Percentiles rank a stretch among this genome's conserved stretches.
phyloP scores from a whole-genome alignment of 805 yeast species.

The Wickerhamomyces ciferrii region DNA sequence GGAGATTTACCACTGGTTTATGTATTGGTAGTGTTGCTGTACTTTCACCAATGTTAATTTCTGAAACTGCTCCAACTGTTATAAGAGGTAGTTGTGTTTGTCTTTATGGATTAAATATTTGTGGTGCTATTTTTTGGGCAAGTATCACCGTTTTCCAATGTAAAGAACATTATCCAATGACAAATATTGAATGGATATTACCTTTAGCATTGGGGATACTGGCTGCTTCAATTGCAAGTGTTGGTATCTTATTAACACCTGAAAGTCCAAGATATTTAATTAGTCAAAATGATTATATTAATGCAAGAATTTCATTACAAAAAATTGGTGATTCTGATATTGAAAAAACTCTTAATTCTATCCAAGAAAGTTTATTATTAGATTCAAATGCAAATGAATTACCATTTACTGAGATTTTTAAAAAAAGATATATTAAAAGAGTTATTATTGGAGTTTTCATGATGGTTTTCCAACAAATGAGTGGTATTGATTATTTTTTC shows the following conservation, averaged over 20 bases:
- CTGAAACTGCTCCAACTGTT: slow-evolving; percentile 61
- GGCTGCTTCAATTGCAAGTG: slow-evolving; percentile 39
- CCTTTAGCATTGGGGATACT: slow-evolving; percentile 50
- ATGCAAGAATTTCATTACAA: slow-evolving; percentile 49
- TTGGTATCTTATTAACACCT: slow-evolving; percentile 61
- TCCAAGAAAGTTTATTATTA: slow-evolving; percentile 6
- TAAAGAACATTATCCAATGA: slow-evolving; percentile 23
- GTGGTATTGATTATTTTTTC: slow-evolving; percentile 66
- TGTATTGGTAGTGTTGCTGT: slow-evolving; percentile 75
- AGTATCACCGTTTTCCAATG: slow-evolving; percentile 59
- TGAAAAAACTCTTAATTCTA: slow-evolving; percentile 5
- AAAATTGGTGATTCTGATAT: slow-evolving; percentile 40
- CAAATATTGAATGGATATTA: slow-evolving; percentile 61
- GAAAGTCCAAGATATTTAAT: slow-evolving; percentile 63
- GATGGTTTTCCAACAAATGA: slow-evolving; percentile 56
- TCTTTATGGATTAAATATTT: slow-evolving; percentile 57
- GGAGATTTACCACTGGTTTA: slow-evolving; percentile 65
- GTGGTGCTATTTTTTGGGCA: slow-evolving; percentile 63
- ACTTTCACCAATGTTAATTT: slow-evolving; percentile 63
- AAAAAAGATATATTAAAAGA: slow-evolving; percentile 23
- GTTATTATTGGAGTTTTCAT: slow-evolving; percentile 49
- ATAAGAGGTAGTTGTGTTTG: slow-evolving; percentile 67
- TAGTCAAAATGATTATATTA: slow-evolving; percentile 40
- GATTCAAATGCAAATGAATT: slow-evolving; percentile 4
- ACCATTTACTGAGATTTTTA: slow-evolving; percentile 26